Base-by-base conservation (phyloP, 108 stramenopile genomes). In the Seminavis robusta region DNA sequence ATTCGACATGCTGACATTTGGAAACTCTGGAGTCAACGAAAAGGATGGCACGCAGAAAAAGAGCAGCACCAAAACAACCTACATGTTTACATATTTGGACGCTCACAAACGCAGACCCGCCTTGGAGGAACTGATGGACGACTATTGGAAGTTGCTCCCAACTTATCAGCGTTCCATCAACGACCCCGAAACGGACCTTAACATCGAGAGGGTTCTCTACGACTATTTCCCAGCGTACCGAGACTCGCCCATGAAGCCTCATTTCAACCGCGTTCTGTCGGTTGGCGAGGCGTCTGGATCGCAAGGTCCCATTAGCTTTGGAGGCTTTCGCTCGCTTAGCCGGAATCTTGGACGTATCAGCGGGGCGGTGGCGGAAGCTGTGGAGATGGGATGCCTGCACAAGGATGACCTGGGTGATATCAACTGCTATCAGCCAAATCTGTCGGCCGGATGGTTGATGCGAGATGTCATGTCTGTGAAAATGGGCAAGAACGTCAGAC, bases 361-460 rank as follows among this genome's bases (percentile, higher is more conserved):
- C 1, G 55, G 47, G 11, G 89, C 83, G n/a, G 34, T 90, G 17
- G 49, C 52, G 11, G 91, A 94, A 53, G 88, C 92, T 11, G 62
- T 93, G 0, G 71, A 79, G 32, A 45, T 56, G 4, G 83, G 84
- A 56, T 63, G 71, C 26, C 73, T 90, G 10, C 59, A 68, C 58
- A 77, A 77, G 40, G 56, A 80, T 63, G 83, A 84, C 43, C 67
- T 94, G 28, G 72, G 53, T 16, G 52, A 60, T 32, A 83, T 94
- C 28, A 94, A 94, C 59, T 67, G 81, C 0, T 94, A 94, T 70
- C 74, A 68, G 19, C 92, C 92, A 7, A 86, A 86, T 40, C 63
- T 91, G 34, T 62, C 65, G 24, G 88, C 81, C 1, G 81, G 88
- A 28, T 94, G 92, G 92, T 91, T 94, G 92, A 90, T 94, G 46